Base-by-base conservation (phyloP, 2,329 filamentous ascomycete genomes). In the Sporothrix phasma region DNA sequence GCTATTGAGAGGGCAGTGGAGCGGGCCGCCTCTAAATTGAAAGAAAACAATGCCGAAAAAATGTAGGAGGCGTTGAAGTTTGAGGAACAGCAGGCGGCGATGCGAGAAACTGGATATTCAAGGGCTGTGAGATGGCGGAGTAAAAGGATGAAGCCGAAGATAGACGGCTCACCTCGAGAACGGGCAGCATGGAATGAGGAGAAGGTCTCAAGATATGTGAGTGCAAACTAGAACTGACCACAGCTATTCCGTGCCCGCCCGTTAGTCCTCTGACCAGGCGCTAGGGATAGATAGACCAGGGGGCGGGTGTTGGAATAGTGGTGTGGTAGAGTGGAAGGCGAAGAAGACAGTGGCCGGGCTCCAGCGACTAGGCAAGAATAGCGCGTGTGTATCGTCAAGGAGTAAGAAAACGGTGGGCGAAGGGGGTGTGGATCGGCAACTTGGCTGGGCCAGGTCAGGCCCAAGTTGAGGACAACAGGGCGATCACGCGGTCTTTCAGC, bases 111-210 rank as follows among this genome's bases (percentile, higher is more conserved):
- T 82, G 82, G 67, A 95, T 86, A 43, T 89, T 89, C 24, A 96
- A 81, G 3, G 90, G 88, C 69, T 93, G 89, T 7, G 90, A 81
- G 68, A 91, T 81, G 67, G 88, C 84, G 24, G 92, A 84, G 75
- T 91, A 96, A 78, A 95, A 96, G 7, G 90, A 94, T 59, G 88
- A 85, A 3, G 91, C 89, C 41, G 87, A 85, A 63, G 90, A 84
- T 62, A 96, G 84, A 74, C 92, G 87, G 66, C 86, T 87, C 72
- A 96, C 91, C 72, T 84, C 79, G 68, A 85, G 72, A 68, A 79
- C 79, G 58, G 83, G 81, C 67, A 81, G 71, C 73, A 77, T 77
- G 63, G 34, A 49, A 64, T 39, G 49, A 47, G n/a, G 58, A 46
- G 19, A 26, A 13, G 41, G 46, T 53, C 46, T 31, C 39, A 41